Conservation (phyloP, 2,329 filamentous ascomycete species). For the Epichloe scottii region DNA sequence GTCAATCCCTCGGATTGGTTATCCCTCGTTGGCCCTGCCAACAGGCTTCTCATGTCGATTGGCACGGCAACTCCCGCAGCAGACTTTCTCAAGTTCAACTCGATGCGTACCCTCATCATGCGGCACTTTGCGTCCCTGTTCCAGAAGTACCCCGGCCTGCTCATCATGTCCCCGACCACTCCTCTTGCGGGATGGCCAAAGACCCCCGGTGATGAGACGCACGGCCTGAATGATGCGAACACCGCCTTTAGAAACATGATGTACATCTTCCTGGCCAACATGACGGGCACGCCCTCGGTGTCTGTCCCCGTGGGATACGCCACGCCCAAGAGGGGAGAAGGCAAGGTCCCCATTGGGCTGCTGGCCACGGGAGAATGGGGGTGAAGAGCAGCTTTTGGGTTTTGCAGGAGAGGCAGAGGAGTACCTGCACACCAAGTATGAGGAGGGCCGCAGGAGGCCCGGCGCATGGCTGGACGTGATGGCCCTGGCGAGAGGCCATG, state of each 20-base stretch:
- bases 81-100: conserved; percentile 62
- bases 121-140: conserved; percentile 62
- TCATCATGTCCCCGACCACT: conserved; percentile 68
- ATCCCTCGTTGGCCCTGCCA: conserved; percentile 48
- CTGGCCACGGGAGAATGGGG: conserved; percentile 58
- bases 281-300: conserved; percentile 65
- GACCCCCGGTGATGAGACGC: conserved; percentile 41
- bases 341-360: conserved; percentile 47
- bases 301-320: conserved; percentile 64
- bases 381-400: conserved; percentile 48
- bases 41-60: conserved; percentile 56
- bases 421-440: conserved; percentile 36
- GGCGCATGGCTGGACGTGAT: conserved; percentile 48
- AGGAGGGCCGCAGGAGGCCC: conserved; percentile 37
- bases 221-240: conserved; percentile 67
- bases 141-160: conserved; percentile 55
- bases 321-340: conserved; percentile 40
- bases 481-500: conserved; percentile 13
- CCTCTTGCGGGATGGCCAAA: conserved; percentile 66
- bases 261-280: conserved; percentile 78
- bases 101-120: conserved; percentile 67
- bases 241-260: conserved; percentile 65
- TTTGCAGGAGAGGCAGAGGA: conserved; percentile 46
- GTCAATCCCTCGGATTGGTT: conserved; percentile 37
- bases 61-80: conserved; percentile 50